Percentiles rank a stretch among this genome's conserved stretches.
Conservation (phyloP, 768 basidiomycete genomes). For the Tricholoma matsutake region DNA sequence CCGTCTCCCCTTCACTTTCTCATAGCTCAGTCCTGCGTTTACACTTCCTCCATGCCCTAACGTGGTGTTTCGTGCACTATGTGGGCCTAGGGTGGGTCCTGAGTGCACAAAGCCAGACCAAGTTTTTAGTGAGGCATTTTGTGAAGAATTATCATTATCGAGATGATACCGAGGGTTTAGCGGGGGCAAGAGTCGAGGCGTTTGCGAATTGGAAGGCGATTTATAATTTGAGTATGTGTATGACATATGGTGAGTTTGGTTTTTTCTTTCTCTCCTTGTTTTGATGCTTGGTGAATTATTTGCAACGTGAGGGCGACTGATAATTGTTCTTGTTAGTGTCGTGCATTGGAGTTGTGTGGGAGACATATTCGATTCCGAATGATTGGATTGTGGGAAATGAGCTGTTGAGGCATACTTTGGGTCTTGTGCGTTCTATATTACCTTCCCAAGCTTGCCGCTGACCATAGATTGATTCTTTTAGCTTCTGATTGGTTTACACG, state of each 20-base stretch:
- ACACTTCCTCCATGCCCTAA: conserved; percentile 79
- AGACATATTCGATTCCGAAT: conserved; percentile 77
- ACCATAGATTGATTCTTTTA: conserved; percentile 26
- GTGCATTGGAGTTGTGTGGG: conserved; percentile 82
- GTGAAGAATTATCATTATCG: conserved; percentile 90
- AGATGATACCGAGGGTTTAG: conserved; percentile 55
- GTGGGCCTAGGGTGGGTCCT: conserved; percentile 84
- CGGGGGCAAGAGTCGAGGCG: conserved; percentile 86
- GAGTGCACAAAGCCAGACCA: conserved; percentile 78
- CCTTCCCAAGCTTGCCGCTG: not conserved
- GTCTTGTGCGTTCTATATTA: conserved; percentile 54
- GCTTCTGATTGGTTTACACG: conserved; percentile 82
- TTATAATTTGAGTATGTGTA: conserved; percentile 90
- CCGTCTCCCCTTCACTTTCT: conserved; percentile 53
- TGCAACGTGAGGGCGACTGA: not conserved
- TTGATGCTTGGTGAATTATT: not conserved
- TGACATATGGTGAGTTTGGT: conserved; percentile 77
- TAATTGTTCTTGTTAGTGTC: conserved; percentile 53
- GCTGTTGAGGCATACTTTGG: conserved; percentile 84
- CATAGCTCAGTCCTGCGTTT: conserved; percentile 48
- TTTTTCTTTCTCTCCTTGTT: conserved; percentile 1
- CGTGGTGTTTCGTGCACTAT: conserved; percentile 86
- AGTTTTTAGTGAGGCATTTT: conserved; percentile 92
- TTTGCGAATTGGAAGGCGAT: conserved; percentile 94
- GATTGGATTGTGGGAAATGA: conserved; percentile 89